Base-by-base conservation (phyloP, 2,329 filamentous ascomycete species). In the Fusarium brevicatenulatum region DNA sequence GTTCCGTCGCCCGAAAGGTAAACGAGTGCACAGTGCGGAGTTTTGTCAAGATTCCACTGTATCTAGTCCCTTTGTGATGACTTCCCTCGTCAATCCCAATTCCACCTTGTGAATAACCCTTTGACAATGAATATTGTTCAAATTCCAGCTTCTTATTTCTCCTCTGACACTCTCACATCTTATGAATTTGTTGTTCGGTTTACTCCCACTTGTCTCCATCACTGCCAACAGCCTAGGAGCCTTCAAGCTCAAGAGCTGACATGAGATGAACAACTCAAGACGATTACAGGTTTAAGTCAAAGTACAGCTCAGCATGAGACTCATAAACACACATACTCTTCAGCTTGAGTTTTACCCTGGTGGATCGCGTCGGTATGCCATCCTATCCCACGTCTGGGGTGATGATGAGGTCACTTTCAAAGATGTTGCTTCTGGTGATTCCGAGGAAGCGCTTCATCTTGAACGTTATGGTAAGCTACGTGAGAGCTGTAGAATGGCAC, bases 321-420 rank as follows among this genome's bases (percentile, higher is more conserved):
- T 80, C 13, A 54, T 80, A 25, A 77, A 80, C 18, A 72, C 74
- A 19, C 61, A 66, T 23, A 73, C 77, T 5, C 54, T 76, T 5
- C 21, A 67, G 7, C 62, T 80, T 13, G 66, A 77, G 43, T 62
- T 68, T 40, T 78, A 77, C 23, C 28, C 66, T 7, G 71, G 71
- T 6, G 70, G 72, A 36, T 54, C 68, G 4, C 70, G 71, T 18
- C 60, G 55, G 30, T 79, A 79, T 60, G 78, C 77, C 42, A 76
- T 79, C 36, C 43, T 79, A 19, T 79, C 78, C n/a, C 78, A 79
- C 46, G 76, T 76, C 15, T 79, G 78, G 74, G 71, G 72, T 4
- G 46, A 60, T 5, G 65, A 77, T 7, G 78, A 79, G 50, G 71
- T 76, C 37, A 74, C 69, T 1, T 73, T 77, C 19, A 52, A 71